Conservation (phyloP, 1,284 basidiomycete genomes). For the Mycena citricolor region DNA sequence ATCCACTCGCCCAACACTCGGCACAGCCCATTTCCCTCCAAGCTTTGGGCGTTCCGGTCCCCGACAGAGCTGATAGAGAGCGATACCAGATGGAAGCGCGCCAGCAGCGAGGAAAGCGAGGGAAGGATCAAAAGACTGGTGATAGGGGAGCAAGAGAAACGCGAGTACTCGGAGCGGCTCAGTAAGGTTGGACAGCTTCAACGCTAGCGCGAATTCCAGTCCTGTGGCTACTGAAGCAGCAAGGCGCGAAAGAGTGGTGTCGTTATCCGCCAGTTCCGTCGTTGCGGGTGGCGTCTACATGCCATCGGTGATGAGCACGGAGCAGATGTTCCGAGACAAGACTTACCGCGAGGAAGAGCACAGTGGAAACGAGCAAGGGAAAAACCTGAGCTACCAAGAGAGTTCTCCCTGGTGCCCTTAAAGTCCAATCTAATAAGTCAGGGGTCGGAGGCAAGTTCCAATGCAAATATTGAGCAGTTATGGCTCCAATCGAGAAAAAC, state of each 20-base stretch:
- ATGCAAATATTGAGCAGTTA: constrained; percentile 46
- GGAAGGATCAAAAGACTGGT: constrained; percentile 52
- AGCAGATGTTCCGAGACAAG: not conserved
- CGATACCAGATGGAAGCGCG: constrained; percentile 43
- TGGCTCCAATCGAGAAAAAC: constrained; percentile 53
- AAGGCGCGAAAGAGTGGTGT: constrained; percentile 32
- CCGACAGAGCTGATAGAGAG: constrained; percentile 41
- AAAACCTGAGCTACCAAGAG: constrained; percentile 39
- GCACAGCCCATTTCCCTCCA: constrained; percentile 42
- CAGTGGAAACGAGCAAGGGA: constrained; percentile 35
- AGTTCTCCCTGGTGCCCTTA: constrained; percentile 35
- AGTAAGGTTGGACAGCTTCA: constrained; percentile 56
- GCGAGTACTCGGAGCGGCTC: constrained; percentile 52
- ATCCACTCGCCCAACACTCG: constrained; percentile 44
- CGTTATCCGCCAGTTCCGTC: too few species aligned
- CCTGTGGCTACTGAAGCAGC: constrained; percentile 44
- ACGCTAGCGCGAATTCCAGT: constrained; percentile 56
- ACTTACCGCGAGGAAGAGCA: constrained; percentile 39
- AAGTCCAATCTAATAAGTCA: constrained; percentile 35
- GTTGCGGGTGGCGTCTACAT: too few species aligned
- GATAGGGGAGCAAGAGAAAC: constrained; percentile 54
- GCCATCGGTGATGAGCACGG: constrained; percentile 3
- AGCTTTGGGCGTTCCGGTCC: constrained; percentile 37
- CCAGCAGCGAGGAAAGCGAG: constrained; percentile 50
- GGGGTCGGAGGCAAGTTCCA: constrained; percentile 27